A percentile compares a stretch with the other conserved stretches of the same genome.
Conservation (phyloP, 2,329 filamentous ascomycete species). For the Cytospora leucostoma region DNA sequence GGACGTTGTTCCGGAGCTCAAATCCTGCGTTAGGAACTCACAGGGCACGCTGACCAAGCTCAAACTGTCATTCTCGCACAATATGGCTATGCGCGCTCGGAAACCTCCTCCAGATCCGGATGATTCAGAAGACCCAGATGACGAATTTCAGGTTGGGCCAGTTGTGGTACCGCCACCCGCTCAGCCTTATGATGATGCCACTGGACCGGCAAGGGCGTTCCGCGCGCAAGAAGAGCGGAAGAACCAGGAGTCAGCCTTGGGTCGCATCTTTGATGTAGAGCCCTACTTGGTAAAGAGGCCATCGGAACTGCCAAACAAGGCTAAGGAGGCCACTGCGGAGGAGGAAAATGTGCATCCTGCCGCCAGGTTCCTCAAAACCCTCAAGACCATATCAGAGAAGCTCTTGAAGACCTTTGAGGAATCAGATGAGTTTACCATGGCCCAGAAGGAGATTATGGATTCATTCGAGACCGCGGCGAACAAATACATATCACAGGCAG, state of each 20-base stretch:
- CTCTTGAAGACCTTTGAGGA: slow-evolving; percentile 47
- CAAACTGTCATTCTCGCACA: slow-evolving; percentile 59
- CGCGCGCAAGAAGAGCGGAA: slow-evolving; percentile 56
- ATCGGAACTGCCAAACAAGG: slow-evolving; percentile 33
- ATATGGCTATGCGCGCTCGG: slow-evolving; percentile 49
- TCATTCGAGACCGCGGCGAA: slow-evolving; percentile 53
- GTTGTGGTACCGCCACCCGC: slow-evolving; percentile 29
- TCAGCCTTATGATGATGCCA: slow-evolving; percentile 40
- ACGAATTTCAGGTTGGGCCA: slow-evolving; percentile 54
- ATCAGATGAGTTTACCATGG: slow-evolving; percentile 34
- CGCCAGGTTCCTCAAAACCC: slow-evolving; percentile 40
- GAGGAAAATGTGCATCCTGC: slow-evolving; percentile 30
- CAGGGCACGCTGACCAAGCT: slow-evolving; percentile 56
- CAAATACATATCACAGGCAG: slow-evolving; percentile 49
- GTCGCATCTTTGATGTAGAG: slow-evolving; percentile 55
- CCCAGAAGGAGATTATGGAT: slow-evolving; percentile 51
- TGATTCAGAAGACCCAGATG: slow-evolving; percentile 50
- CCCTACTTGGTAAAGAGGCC: slow-evolving; percentile 42
- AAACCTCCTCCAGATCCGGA: slow-evolving; percentile 45
- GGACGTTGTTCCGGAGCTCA: slow-evolving; percentile 58
- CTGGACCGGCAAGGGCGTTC: slow-evolving; percentile 47
- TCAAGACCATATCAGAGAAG: slow-evolving; percentile 45
- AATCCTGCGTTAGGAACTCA: slow-evolving; percentile 56
- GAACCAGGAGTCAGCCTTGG: slow-evolving; percentile 55
- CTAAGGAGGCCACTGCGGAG: slow-evolving; percentile 31